Evolutionary conservation across 805 yeast genomes (phyloP).

Genomic region (Kluyveromyces wickerhamii): DNA sequence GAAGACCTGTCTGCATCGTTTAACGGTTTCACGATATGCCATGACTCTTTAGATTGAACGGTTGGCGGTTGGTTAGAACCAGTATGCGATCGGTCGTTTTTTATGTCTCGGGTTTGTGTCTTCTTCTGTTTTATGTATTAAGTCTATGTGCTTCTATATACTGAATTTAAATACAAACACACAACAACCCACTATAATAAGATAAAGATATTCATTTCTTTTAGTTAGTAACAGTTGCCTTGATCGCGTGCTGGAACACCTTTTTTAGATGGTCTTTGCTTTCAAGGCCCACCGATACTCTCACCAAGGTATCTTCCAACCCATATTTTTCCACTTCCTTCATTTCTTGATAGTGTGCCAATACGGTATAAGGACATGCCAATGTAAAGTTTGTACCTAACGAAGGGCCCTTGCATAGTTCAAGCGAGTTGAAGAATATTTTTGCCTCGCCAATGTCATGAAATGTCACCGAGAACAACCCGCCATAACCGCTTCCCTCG

Average conservation of each 20-base stretch:
- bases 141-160: too few relatives aligned
- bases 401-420: slow-evolving; percentile 67
- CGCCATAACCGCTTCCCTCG: slow-evolving; percentile 77
- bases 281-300: slow-evolving; percentile 84
- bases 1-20: too few relatives aligned
- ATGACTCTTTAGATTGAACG: too few relatives aligned
- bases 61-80: too few relatives aligned
- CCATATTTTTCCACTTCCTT: slow-evolving; percentile 79
- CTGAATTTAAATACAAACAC: too few relatives aligned
- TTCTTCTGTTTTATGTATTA: too few relatives aligned
- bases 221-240: slow-evolving; percentile 17
- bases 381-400: slow-evolving; percentile 77
- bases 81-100: too few relatives aligned
- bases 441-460: slow-evolving; percentile 55
- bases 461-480: slow-evolving; percentile 69
- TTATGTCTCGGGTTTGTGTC: too few relatives aligned
- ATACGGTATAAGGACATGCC: slow-evolving; percentile 82
- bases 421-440: slow-evolving; percentile 57
- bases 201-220: background rate
- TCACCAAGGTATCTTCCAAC: slow-evolving; percentile 65
- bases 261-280: slow-evolving; percentile 48
- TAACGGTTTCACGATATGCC: slow-evolving; percentile 3
- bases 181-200: too few relatives aligned
- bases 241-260: slow-evolving; percentile 46
- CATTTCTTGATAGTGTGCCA: slow-evolving; percentile 78